Base-by-base conservation (phyloP, 495 filamentous ascomycete genomes). In the Podospora pseudoanserina region DNA sequence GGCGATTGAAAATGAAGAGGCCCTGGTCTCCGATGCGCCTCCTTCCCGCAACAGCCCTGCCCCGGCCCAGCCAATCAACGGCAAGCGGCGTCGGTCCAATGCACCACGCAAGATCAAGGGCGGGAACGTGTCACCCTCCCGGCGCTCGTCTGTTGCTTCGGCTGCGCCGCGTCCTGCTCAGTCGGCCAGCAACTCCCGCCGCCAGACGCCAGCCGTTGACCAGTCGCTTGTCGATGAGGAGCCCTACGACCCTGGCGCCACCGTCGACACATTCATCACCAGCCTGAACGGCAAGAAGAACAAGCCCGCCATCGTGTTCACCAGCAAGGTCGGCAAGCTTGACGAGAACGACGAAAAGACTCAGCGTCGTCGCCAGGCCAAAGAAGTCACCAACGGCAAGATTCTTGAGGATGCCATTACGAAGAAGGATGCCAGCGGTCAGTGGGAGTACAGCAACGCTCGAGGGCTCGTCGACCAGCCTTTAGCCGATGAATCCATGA, bases 61-160 rank as follows among this genome's bases (percentile, higher is more conserved):
- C 55, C 32, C 77, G 57, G 61, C 60, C 16, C 71, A 72, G 63
- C 75, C 75, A 71, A 72, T 78, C 55, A 75, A 72, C 65, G 68
- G 69, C 65, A 72, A 71, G 66, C 73, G 71, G 56, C 74, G 74
- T 34, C 70, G 74, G 28, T 71, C 72, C 58, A 67, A 67, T 63
- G 75, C 72, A 60, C 57, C 71, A 55, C 71, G 72, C 65, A 82
- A 79, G 70, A 75, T 73, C 67, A 82, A 78, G 70, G 73, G 74
- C 74, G 73, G 76, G 64, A 79, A 78, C 55, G 77, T 77, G 65
- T 73, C 77, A 69, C 68, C 75, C 70, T 68, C 79, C 66, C 68
- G 73, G 64, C 68, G 68, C 70, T 39, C 54, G 20, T 59, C 70
- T 27, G 20, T 32, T 62, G 61, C 65, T 27, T 67, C 67, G 15